These are phyloP conservation scores for Hypoxylon trugodes DNA, from an alignment of 495 filamentous ascomycete genomes.

Conservation along the genomic window DNA sequence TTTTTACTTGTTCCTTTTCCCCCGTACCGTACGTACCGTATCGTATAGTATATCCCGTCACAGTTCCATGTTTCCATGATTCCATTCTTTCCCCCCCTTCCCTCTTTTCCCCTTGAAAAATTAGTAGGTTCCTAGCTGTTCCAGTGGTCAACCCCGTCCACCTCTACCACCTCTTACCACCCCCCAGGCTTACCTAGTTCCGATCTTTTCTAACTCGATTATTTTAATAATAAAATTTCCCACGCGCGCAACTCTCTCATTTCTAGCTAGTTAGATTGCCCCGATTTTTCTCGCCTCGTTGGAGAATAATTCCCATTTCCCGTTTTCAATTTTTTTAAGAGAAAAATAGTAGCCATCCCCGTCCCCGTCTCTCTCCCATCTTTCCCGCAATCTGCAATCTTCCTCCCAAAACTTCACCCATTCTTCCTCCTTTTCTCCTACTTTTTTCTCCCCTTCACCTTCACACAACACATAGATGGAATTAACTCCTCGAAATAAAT, in stretches of 20 bases:
- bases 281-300: conserved; percentile 58
- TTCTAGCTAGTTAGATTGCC: conserved; percentile 48
- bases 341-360: conserved; percentile 60
- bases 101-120: conserved; percentile 33
- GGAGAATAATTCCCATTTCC: conserved; percentile 44
- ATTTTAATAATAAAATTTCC: conserved; percentile 54
- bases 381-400: conserved; percentile 46
- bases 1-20: no score
- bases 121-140: conserved; percentile 38
- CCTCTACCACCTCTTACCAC: no score
- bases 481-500: conserved; percentile 59
- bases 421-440: conserved; percentile 56
- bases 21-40: no score
- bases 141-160: no score
- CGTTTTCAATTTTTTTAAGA: background rate
- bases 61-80: background rate
- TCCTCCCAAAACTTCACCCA: no score
- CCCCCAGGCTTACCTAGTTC: conserved; percentile 43
- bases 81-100: background rate
- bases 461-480: conserved; percentile 62
- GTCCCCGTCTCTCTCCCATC: conserved; percentile 44
- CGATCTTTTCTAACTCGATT: conserved; percentile 59
- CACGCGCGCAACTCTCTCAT: conserved; percentile 54
- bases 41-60: no score
- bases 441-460: conserved; percentile 47